Percentiles rank a stretch among this genome's conserved stretches.
These are phyloP conservation scores for Saccharomyces paradoxus DNA, from an alignment of 805 yeast species.

Conservation along the genomic window DNA sequence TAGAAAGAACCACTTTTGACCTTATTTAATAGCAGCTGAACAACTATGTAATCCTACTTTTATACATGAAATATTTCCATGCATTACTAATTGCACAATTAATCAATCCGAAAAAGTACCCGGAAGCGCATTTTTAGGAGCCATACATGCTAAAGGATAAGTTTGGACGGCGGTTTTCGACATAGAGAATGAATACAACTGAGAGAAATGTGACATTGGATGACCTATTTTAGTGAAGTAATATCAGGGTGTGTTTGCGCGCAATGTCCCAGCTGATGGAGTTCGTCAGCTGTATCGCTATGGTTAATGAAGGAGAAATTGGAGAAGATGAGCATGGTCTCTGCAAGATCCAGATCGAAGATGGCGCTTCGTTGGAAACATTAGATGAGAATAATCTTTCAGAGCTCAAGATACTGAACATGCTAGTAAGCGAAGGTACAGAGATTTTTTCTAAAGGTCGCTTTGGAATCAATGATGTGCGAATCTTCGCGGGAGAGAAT, in stretches of 20 bases:
- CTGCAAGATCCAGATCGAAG: slow-evolving; percentile 7
- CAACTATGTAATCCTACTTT: not conserved
- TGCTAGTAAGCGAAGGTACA: slow-evolving; percentile 22
- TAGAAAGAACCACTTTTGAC: not conserved
- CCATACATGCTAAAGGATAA: not conserved
- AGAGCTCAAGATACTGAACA: slow-evolving; percentile 4
- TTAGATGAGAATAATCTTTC: slow-evolving; percentile 4
- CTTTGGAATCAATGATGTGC: slow-evolving; percentile 5
- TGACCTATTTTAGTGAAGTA: not conserved
- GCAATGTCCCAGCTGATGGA: slow-evolving; percentile 4
- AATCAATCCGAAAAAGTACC: not conserved
- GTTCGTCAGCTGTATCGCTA: slow-evolving; percentile 17
- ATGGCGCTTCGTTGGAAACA: slow-evolving; percentile 2
- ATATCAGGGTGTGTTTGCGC: not conserved
- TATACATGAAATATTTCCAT: not conserved
- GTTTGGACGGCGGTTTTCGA: not conserved
- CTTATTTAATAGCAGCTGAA: not conserved
- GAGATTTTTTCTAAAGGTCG: slow-evolving; percentile 7
- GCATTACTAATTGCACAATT: not conserved
- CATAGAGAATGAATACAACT: not conserved
- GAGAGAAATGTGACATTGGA: not conserved
- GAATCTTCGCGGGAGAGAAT: slow-evolving; percentile 6
- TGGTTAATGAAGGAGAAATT: slow-evolving; percentile 1
- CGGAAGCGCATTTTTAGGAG: not conserved
- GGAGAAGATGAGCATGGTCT: slow-evolving; percentile 10